Conservation (phyloP, 176 grass and related monocot genomes). For the Otatea glauca region DNA sequence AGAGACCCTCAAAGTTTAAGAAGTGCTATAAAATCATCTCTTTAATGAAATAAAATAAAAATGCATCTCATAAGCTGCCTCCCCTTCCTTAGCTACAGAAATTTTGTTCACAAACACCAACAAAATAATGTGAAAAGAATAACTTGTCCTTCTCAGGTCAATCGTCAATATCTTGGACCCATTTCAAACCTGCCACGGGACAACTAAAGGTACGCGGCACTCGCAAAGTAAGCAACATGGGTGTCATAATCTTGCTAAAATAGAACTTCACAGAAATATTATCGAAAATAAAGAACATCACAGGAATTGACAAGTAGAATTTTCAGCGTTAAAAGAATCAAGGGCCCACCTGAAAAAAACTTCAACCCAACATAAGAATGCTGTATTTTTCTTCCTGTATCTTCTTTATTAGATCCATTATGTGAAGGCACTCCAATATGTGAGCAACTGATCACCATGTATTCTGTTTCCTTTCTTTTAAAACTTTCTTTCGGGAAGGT, state of each 20-base stretch:
- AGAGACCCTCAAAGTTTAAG: no score
- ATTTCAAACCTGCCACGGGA: slow-evolving; percentile 43
- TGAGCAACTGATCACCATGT: no score
- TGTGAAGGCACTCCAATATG: neutral
- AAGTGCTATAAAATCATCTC: no score
- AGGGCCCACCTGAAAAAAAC: neutral
- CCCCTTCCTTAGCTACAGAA: neutral
- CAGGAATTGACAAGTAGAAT: neutral
- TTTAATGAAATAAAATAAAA: no score
- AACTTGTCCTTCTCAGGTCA: slow-evolving; percentile 40
- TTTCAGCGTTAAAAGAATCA: neutral
- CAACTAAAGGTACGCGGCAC: neutral
- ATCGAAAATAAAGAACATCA: no score
- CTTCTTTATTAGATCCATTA: neutral
- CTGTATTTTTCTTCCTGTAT: neutral
- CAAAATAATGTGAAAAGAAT: slow-evolving; percentile 18
- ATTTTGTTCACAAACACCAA: neutral
- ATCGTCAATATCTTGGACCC: slow-evolving; percentile 62
- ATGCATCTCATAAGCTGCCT: neutral
- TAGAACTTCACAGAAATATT: neutral
- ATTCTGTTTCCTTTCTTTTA: neutral
- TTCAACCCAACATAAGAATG: neutral
- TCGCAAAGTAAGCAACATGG: neutral
- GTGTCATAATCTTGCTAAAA: neutral
- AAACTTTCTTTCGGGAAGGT: neutral